Evolutionary conservation across 257 asterid genomes (phyloP).

Genomic region (Penstemon barbatus): DNA sequence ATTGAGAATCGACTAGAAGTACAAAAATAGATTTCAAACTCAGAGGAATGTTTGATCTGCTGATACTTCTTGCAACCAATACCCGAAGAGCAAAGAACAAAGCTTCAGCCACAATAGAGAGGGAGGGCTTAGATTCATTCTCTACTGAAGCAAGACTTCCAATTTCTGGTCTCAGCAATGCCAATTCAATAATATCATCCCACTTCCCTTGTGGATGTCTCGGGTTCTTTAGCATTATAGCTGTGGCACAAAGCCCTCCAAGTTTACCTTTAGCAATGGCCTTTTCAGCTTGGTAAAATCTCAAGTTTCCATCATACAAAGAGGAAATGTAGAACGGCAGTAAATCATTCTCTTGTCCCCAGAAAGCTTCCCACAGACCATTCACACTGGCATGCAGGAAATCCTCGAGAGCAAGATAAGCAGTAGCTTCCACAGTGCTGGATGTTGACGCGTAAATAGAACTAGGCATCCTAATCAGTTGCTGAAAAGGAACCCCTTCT

Average conservation of each 20-base stretch:
- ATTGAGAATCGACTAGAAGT: constrained; percentile 80
- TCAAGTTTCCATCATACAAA: constrained; percentile 56
- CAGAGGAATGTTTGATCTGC: constrained; percentile 76
- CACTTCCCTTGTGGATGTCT: constrained; percentile 97
- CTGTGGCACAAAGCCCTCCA: constrained; percentile 83
- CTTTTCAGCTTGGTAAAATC: constrained; percentile 82
- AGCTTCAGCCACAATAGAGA: constrained; percentile 65
- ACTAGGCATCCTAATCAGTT: constrained; percentile 90
- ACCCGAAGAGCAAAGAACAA: constrained; percentile 84
- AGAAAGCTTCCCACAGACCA: constrained; percentile 92
- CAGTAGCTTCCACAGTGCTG: constrained; percentile 60
- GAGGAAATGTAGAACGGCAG: constrained; percentile 86
- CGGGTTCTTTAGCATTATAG: constrained; percentile 87
- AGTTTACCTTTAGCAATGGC: constrained; percentile 80
- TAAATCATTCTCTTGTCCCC: constrained; percentile 64
- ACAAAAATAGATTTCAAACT: constrained; percentile 69
- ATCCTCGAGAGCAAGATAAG: constrained; percentile 93
- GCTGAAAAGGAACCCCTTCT: constrained; percentile 87
- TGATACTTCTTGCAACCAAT: constrained; percentile 80
- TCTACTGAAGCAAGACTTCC: constrained; percentile 48
- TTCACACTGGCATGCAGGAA: constrained; percentile 76
- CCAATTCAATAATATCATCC: constrained; percentile 91
- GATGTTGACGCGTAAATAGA: constrained; percentile 76
- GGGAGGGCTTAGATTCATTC: constrained; percentile 46
- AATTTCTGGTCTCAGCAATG: constrained; percentile 68